A percentile compares a stretch with the other conserved stretches of the same genome.
Conservation (phyloP, 2,329 filamentous ascomycete genomes). For the Cryphonectria carpinicola region DNA sequence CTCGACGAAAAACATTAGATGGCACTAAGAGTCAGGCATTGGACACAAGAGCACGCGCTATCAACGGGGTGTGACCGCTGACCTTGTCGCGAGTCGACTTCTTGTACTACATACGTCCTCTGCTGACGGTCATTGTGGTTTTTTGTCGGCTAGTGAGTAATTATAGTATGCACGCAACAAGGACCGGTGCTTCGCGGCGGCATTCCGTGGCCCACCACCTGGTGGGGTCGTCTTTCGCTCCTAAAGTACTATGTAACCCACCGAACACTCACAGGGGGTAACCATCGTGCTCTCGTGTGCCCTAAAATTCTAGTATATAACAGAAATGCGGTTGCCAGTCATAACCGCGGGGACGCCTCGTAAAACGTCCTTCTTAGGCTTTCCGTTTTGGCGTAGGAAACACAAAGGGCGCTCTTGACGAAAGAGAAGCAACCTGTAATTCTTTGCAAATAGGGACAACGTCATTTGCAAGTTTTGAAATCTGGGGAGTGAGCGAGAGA, state of each 20-base stretch:
- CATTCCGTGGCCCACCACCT: constrained; percentile 12
- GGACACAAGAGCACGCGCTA: background rate
- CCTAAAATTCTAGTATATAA: background rate
- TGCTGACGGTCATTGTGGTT: background rate
- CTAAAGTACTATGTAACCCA: constrained; percentile 23
- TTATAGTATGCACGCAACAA: constrained; percentile 11
- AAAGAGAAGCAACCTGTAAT: background rate
- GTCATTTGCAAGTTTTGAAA: no score
- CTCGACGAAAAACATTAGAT: background rate
- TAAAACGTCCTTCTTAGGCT: background rate
- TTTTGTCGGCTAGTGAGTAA: constrained; percentile 33
- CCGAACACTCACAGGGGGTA: background rate
- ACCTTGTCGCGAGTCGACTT: background rate
- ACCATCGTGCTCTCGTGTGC: background rate
- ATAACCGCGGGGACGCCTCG: background rate
- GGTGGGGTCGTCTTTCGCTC: constrained; percentile 23
- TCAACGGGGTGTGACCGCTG: background rate
- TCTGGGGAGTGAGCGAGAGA: background rate
- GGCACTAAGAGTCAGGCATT: background rate
- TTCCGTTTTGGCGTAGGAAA: background rate
- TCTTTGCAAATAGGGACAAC: background rate
- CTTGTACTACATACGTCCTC: background rate
- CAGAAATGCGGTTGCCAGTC: background rate
- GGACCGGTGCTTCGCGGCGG: constrained; percentile 13
- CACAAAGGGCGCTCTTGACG: background rate